phyloP scores from a whole-genome alignment of 306 rosid species.

The Luffa aegyptiaca region DNA sequence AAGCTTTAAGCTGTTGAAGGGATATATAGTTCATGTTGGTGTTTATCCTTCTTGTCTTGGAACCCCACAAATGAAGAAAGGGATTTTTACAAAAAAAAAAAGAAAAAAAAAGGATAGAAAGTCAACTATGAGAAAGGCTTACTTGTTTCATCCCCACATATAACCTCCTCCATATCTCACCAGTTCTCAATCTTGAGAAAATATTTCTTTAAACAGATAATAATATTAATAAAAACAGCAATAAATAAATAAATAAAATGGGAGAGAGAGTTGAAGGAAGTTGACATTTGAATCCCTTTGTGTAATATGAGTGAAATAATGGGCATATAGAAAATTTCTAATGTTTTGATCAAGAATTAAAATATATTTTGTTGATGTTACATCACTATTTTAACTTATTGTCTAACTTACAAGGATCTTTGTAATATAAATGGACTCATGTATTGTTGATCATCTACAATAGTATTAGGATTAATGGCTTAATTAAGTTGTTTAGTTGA shows the following conservation, averaged over 20 bases:
- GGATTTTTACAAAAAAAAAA: neutral
- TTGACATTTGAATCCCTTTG: neutral
- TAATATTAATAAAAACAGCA: neutral
- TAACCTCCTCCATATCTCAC: conserved; percentile 61
- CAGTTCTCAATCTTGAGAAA: conserved; percentile 1
- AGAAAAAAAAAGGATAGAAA: conserved; percentile 1
- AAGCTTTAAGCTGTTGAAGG: neutral
- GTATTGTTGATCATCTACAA: neutral
- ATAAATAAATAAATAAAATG: neutral
- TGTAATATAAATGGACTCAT: neutral
- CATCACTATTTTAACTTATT: neutral
- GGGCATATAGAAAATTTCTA: too few relatives aligned
- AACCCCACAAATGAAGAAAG: neutral
- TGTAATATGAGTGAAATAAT: neutral
- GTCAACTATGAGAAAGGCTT: conserved; percentile 36
- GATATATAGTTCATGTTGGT: neutral
- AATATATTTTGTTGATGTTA: neutral
- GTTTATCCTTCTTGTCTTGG: neutral
- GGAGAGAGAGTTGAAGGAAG: neutral
- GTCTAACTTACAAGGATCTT: neutral
- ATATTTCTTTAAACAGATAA: neutral
- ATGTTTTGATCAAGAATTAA: neutral
- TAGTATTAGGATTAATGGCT: neutral
- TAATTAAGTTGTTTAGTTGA: neutral
- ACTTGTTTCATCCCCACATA: conserved; percentile 45